Percentiles rank a stretch among this genome's conserved stretches.
Conservation (phyloP, 352 stramenopile species). For the Blastocystis sp. region DNA sequence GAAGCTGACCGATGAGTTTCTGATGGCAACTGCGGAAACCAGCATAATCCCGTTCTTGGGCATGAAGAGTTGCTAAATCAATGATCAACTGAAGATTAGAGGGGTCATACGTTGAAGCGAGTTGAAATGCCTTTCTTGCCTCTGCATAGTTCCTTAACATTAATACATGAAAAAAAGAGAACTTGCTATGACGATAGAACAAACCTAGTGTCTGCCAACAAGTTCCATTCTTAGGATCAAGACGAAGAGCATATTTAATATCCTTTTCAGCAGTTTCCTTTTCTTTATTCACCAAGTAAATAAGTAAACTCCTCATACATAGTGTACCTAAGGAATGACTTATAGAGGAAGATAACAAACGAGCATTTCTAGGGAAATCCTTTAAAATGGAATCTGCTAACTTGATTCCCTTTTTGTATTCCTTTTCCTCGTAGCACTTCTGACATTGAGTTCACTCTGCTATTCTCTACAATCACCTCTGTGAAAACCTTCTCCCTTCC, state of each 20-base stretch:
- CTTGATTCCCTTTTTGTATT: conserved; percentile 59
- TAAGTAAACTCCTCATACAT: conserved; percentile 37
- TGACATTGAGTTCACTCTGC: background rate
- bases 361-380: conserved; percentile 49
- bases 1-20: conserved; percentile 27
- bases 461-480: conserved; percentile 11
- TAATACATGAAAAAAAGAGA: background rate
- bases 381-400: conserved; percentile 33
- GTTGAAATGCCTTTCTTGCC: conserved; percentile 22
- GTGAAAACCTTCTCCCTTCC: conserved; percentile 13
- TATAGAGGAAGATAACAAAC: background rate
- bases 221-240: conserved; percentile 30
- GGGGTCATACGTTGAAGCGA: conserved; percentile 12
- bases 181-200: conserved; percentile 63
- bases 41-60: conserved; percentile 12
- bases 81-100: conserved; percentile 33
- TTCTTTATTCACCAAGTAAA: conserved; percentile 46
- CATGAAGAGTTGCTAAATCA: conserved; percentile 23
- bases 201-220: conserved; percentile 50
- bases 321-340: conserved; percentile 1
- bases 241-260: conserved; percentile 2
- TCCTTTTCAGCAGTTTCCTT: conserved; percentile 18
- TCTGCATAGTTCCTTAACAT: conserved; percentile 47
- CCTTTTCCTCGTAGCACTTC: conserved; percentile 66
- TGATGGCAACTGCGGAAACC: conserved; percentile 28